Evolutionary conservation across 1,139 yeast genomes (phyloP).

Genomic region (Yamadazyma conglobata): DNA sequence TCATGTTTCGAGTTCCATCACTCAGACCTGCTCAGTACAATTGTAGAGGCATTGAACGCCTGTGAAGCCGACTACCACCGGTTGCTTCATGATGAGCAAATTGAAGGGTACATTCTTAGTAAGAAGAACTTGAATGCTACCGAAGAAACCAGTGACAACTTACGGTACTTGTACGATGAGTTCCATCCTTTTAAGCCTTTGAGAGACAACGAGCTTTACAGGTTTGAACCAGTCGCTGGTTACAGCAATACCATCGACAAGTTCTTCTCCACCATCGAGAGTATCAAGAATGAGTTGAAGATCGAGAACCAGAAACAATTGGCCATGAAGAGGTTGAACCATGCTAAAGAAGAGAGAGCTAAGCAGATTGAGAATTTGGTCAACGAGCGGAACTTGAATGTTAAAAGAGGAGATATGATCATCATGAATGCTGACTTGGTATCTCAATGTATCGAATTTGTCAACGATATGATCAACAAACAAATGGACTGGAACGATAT

Average conservation of each 20-base stretch:
- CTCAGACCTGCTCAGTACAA: conserved; percentile 14
- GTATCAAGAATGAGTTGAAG: conserved; percentile 54
- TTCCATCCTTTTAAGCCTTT: conserved; percentile 81
- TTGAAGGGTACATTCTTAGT: conserved; percentile 63
- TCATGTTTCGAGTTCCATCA: conserved; percentile 36
- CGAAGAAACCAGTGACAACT: conserved; percentile 29
- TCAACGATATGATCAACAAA: conserved; percentile 65
- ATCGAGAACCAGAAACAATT: conserved; percentile 73
- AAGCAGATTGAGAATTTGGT: conserved; percentile 67
- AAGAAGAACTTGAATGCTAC: conserved; percentile 51
- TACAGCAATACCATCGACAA: conserved; percentile 80
- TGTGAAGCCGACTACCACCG: conserved; percentile 42
- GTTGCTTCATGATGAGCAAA: conserved; percentile 18
- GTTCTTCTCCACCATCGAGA: conserved; percentile 82
- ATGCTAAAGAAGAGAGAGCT: conserved; percentile 71
- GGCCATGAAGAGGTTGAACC: conserved; percentile 70
- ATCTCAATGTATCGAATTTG: conserved; percentile 67
- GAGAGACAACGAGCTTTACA: conserved; percentile 27
- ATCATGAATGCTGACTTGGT: conserved; percentile 68
- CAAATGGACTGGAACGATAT: conserved; percentile 96
- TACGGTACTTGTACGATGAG: conserved; percentile 66
- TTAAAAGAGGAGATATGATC: conserved; percentile 69
- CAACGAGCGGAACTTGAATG: conserved; percentile 62
- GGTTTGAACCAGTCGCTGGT: conserved; percentile 45
- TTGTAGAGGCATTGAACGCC: conserved; percentile 41